These are phyloP conservation scores for Herpetomonas muscarum DNA, from an alignment of 208 protist genomes.

Conservation along the genomic window DNA sequence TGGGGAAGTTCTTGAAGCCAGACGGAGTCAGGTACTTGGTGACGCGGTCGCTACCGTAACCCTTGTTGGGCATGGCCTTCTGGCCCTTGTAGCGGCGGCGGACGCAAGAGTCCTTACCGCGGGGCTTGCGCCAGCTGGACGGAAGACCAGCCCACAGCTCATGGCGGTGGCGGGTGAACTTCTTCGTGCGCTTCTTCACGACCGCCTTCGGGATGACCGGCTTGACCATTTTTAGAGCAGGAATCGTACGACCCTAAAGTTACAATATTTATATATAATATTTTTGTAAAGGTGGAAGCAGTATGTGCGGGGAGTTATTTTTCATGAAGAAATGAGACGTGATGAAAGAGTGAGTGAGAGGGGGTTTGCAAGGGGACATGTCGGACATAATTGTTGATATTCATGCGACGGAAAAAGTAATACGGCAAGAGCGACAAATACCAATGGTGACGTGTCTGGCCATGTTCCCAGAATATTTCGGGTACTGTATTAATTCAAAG, in stretches of 20 bases:
- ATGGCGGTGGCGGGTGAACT: constrained; percentile 95
- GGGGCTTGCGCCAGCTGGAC: constrained; percentile 97
- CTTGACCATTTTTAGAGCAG: constrained; percentile 92
- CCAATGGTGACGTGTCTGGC: too few relatives aligned
- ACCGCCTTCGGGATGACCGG: constrained; percentile 88
- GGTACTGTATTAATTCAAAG: too few relatives aligned
- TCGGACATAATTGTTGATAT: constrained; percentile 8
- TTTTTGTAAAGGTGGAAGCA: neutral
- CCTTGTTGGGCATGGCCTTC: constrained; percentile 97
- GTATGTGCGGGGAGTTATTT: too few relatives aligned
- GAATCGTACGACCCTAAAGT: neutral
- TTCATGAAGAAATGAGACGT: constrained; percentile 6
- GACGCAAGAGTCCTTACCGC: constrained; percentile 98
- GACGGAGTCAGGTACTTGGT: constrained; percentile 96
- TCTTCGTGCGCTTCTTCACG: constrained; percentile 98
- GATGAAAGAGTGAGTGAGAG: constrained; percentile 1
- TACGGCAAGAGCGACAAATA: neutral
- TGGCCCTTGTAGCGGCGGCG: constrained; percentile 97
- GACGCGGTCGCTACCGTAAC: constrained; percentile 97
- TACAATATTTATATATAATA: too few relatives aligned
- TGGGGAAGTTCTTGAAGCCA: constrained; percentile 97
- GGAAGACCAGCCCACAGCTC: constrained; percentile 93
- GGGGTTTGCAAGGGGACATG: neutral
- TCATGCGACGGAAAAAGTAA: neutral
- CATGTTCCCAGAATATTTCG: neutral